These are phyloP conservation scores for Aspergillus luchuensis DNA, from an alignment of 2,329 filamentous ascomycete genomes.

Conservation along the genomic window DNA sequence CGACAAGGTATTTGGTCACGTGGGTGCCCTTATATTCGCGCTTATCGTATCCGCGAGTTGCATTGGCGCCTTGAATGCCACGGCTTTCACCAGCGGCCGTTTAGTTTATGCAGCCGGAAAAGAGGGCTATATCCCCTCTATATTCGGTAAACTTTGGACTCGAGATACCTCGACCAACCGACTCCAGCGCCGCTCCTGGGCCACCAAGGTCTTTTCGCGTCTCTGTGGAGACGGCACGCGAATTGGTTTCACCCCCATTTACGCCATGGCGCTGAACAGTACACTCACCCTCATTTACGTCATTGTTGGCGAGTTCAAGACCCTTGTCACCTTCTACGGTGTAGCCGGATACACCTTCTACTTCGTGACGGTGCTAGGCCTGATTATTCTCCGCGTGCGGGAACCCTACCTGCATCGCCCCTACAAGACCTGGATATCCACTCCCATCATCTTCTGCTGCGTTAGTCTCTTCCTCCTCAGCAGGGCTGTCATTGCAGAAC, in stretches of 20 bases:
- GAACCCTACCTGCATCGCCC: slow-evolving; percentile 87
- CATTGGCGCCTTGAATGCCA: slow-evolving; percentile 91
- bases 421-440: slow-evolving; percentile 95
- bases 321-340: slow-evolving; percentile 93
- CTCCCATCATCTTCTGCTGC: slow-evolving; percentile 97
- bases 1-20: slow-evolving; percentile 79
- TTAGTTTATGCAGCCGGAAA: slow-evolving; percentile 93
- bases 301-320: slow-evolving; percentile 83
- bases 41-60: slow-evolving; percentile 89
- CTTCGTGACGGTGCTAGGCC: slow-evolving; percentile 88
- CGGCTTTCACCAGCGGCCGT: slow-evolving; percentile 88
- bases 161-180: slow-evolving; percentile 43
- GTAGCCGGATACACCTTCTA: slow-evolving; percentile 98
- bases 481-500: slow-evolving; percentile 85
- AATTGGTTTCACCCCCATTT: slow-evolving; percentile 91
- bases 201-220: slow-evolving; percentile 61
- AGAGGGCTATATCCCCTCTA: slow-evolving; percentile 83
- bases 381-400: slow-evolving; percentile 84
- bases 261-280: slow-evolving; percentile 82
- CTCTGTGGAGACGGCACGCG: slow-evolving; percentile 74
- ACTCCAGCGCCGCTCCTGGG: slow-evolving; percentile 54
- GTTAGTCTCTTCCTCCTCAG: slow-evolving; percentile 90
- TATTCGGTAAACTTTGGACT: slow-evolving; percentile 83
- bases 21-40: slow-evolving; percentile 80
- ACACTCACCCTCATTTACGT: slow-evolving; percentile 75